A percentile compares a stretch with the other conserved stretches of the same genome.
phyloP scores from a whole-genome alignment of 2,329 filamentous ascomycete genomes.

The Niveomyces coronatus region DNA sequence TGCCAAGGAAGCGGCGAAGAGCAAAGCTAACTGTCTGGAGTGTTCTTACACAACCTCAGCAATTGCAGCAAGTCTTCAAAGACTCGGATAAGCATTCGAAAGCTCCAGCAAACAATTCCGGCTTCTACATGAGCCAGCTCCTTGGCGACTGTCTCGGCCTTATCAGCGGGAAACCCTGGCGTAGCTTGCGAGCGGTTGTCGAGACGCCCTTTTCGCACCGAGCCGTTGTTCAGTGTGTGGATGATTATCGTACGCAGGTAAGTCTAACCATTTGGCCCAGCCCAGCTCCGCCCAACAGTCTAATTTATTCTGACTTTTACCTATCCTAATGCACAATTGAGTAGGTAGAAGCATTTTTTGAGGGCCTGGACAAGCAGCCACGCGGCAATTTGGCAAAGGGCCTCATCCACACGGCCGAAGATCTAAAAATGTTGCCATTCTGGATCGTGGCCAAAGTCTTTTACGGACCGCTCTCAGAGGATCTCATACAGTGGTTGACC shows the following conservation, averaged over 20 bases:
- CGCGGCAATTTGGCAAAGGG: constrained; percentile 4
- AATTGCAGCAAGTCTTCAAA: constrained; percentile 27
- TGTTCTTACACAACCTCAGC: constrained; percentile 24
- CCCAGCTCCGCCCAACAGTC: background rate
- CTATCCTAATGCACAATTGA: background rate
- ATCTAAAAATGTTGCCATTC: constrained; percentile 25
- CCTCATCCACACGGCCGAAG: constrained; percentile 14
- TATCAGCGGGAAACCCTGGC: constrained; percentile 23
- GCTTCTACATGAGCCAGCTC: constrained; percentile 26
- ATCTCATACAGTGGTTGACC: background rate
- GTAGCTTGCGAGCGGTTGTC: constrained; percentile 13
- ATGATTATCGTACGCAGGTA: background rate
- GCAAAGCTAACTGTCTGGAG: constrained; percentile 3
- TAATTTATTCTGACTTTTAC: background rate
- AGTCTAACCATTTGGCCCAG: background rate
- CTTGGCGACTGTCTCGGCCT: constrained; percentile 34
- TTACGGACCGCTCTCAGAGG: constrained; percentile 22
- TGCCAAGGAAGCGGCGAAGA: constrained; percentile 13
- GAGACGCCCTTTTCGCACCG: constrained; percentile 13
- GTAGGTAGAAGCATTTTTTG: background rate
- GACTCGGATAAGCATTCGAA: constrained; percentile 35
- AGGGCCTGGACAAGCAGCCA: background rate
- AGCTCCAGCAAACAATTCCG: constrained; percentile 29
- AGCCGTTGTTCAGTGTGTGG: constrained; percentile 1
- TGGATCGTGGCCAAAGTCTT: constrained; percentile 26